Evolutionary conservation across 2,329 filamentous ascomycete genomes (phyloP), one percentile per base, ranked within the genome.

Genomic region (Fusarium sp.): DNA sequence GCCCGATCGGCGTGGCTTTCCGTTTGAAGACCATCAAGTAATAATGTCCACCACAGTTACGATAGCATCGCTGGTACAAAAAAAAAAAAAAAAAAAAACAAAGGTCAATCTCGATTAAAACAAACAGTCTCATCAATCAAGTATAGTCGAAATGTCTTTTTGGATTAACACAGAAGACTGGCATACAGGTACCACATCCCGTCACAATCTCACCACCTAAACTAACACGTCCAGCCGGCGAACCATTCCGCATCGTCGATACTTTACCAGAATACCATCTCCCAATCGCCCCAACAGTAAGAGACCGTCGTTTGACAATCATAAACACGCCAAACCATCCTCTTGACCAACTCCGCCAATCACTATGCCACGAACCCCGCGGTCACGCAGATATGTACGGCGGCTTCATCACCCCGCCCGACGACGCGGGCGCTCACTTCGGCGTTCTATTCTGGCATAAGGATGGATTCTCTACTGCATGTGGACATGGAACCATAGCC

Each of bases 361-460:
- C 67, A 0, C 41, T 72, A 5, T 72, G 66, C 1, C 70, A 72
- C 25, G 70, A 72, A 5, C 69, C 69, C 4, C 34, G 58, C 0
- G 69, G 70, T 1, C 70, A 72, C 9, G 57, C 73, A 0, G 74
- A 74, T 9, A 76, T 76, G 73, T 76, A 76, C 4, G 73, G 74
- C 2, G 66, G 69, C 7, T 76, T 76, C 7, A 73, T 76, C 11
- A 75, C 62, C 0, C 67, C 71, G 0, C 66, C 74, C 0, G 53
- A 76, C 41, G 71, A 76, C 41, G 4, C 45, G 1, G 69, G 66
- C 1, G 74, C 74, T 20, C 51, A 64, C 5, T 75, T 74, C 25
- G 73, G 74, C 5, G 74, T 76, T 3, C 20, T 76, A 1, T 76
- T 76, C 43, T 76, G 74, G 74, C 74, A 76, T 21, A 76, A 74